Conservation (phyloP, 192 early-diverging fungal species). For the Endogone sp. region DNA sequence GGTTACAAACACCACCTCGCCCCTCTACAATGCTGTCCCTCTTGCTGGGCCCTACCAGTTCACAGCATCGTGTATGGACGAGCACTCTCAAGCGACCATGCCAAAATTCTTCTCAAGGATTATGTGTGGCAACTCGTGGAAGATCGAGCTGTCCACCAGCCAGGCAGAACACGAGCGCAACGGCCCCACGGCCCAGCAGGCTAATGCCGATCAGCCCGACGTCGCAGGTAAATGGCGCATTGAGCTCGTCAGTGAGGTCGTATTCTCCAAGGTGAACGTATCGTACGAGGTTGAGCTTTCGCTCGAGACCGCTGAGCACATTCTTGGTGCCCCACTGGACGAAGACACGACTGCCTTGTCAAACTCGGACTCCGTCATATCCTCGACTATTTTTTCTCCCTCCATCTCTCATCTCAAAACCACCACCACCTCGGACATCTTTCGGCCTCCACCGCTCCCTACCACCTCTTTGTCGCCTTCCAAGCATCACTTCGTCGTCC, state of each 20-base stretch:
- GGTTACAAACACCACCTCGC: not conserved
- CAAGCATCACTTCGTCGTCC: slow-evolving; percentile 25
- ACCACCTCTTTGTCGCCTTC: not conserved
- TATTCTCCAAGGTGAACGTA: not conserved
- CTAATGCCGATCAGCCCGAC: no score
- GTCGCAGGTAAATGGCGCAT: not conserved
- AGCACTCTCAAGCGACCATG: slow-evolving; percentile 15
- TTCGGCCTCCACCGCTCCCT: slow-evolving; percentile 19
- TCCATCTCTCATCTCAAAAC: slow-evolving; percentile 11
- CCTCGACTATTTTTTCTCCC: slow-evolving; percentile 5
- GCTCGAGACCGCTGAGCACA: not conserved
- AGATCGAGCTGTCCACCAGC: slow-evolving; percentile 17
- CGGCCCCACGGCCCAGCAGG: no score
- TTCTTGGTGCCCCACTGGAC: no score
- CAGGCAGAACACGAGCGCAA: no score
- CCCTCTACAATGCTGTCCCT: not conserved
- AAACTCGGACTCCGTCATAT: slow-evolving; percentile 3
- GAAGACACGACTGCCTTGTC: slow-evolving; percentile 6
- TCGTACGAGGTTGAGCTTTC: not conserved
- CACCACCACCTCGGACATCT: slow-evolving; percentile 24
- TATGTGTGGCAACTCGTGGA: slow-evolving; percentile 27
- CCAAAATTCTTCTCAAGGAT: slow-evolving; percentile 23
- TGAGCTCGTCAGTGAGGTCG: not conserved
- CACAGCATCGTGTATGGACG: slow-evolving; percentile 24
- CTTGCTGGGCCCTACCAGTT: slow-evolving; percentile 17